A percentile compares a stretch with the other conserved stretches of the same genome.
These are phyloP conservation scores for Chlorella variabilis DNA, from an alignment of 163 green algal genomes.

Conservation along the genomic window DNA sequence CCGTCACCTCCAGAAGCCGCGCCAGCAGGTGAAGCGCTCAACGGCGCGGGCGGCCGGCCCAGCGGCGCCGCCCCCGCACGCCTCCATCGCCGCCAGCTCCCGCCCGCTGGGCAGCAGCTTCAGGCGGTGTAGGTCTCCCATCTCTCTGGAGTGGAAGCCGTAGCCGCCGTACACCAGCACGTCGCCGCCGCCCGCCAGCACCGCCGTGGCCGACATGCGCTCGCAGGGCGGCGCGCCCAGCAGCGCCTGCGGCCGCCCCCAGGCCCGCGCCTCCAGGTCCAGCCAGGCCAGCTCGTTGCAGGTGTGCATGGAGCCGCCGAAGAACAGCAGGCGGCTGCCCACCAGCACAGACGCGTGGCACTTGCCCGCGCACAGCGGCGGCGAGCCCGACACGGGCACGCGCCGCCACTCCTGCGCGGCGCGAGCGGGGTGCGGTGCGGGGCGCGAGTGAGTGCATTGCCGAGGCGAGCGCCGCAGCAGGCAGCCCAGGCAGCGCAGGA, in stretches of 20 bases:
- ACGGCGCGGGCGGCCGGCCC: too few relatives aligned
- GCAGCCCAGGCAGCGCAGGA: too few relatives aligned
- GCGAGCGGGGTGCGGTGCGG: neutral
- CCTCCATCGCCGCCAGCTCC: neutral
- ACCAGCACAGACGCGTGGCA: slow-evolving; percentile 14
- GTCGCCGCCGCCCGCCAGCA: slow-evolving; percentile 10
- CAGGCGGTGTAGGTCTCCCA: slow-evolving; percentile 19
- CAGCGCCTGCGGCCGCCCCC: neutral
- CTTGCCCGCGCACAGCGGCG: slow-evolving; percentile 22
- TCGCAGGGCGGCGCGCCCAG: neutral
- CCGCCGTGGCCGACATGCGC: slow-evolving; percentile 5
- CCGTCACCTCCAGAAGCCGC: too few relatives aligned
- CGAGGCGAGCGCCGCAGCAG: neutral
- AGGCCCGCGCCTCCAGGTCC: neutral
- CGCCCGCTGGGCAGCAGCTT: neutral
- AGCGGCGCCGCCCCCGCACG: too few relatives aligned
- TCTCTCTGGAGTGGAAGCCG: neutral
- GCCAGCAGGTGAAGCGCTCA: too few relatives aligned
- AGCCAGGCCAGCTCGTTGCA: slow-evolving; percentile 27
- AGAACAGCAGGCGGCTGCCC: slow-evolving; percentile 27
- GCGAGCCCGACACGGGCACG: neutral
- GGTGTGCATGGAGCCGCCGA: slow-evolving; percentile 23
- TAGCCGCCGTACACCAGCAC: slow-evolving; percentile 22
- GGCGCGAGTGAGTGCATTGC: neutral
- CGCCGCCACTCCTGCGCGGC: slow-evolving; percentile 11